Evolutionary conservation across 441 rosid genomes (phyloP).

Genomic region (Isatis lusitanica): DNA sequence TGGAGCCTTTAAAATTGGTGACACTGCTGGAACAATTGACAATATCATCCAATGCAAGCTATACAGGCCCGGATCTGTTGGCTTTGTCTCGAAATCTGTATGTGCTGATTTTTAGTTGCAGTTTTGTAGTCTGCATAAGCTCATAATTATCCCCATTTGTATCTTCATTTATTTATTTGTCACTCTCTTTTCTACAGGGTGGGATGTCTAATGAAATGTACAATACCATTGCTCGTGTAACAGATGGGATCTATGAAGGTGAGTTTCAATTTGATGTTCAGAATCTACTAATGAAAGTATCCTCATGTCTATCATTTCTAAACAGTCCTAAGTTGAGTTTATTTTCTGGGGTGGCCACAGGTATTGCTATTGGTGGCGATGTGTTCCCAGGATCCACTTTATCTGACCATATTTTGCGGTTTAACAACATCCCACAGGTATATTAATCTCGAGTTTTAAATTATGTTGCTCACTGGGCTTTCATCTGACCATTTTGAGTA

Average conservation of each 20-base stretch:
- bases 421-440: slow-evolving; percentile 96
- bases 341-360: slow-evolving; percentile 42
- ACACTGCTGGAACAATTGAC: slow-evolving; percentile 97
- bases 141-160: not conserved
- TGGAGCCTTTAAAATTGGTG: slow-evolving; percentile 98
- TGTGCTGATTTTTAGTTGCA: slow-evolving; percentile 29
- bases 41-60: slow-evolving; percentile 88
- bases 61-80: slow-evolving; percentile 95
- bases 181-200: slow-evolving; percentile 54
- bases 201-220: slow-evolving; percentile 98
- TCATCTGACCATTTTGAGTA: not conserved
- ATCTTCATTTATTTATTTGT: not conserved
- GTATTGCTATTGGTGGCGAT: slow-evolving; percentile 98
- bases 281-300: slow-evolving; percentile 10
- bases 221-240: slow-evolving; percentile 85
- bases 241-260: slow-evolving; percentile 97
- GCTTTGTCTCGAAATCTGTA: slow-evolving; percentile 98
- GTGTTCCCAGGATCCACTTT: slow-evolving; percentile 96
- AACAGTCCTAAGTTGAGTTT: slow-evolving; percentile 21
- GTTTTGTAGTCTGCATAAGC: slow-evolving; percentile 8
- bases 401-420: slow-evolving; percentile 87
- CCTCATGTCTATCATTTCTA: slow-evolving; percentile 10
- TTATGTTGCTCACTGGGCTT: not conserved
- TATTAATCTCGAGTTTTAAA: not conserved
- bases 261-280: slow-evolving; percentile 7